These are phyloP conservation scores for Fusarium staphyleae DNA, from an alignment of 2,329 filamentous ascomycete genomes.

Conservation along the genomic window DNA sequence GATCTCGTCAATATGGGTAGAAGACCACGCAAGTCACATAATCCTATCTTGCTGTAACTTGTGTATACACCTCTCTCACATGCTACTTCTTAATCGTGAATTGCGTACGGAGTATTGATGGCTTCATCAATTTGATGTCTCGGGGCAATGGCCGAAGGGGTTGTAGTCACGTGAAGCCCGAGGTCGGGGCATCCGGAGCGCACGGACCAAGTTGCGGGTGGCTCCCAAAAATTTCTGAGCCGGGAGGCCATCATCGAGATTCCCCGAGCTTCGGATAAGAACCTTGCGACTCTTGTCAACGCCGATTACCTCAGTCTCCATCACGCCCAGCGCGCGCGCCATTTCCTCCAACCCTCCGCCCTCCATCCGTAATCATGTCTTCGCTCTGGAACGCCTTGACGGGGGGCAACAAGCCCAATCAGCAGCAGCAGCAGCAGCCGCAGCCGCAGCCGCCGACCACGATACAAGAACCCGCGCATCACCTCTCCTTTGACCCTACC, in stretches of 20 bases:
- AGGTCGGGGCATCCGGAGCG: slow-evolving; percentile 22
- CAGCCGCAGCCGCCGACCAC: slow-evolving; percentile 44
- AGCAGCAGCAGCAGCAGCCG: slow-evolving; percentile 53
- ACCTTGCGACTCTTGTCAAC: slow-evolving; percentile 36
- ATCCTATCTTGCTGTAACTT: too few relatives aligned
- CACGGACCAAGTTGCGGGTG: slow-evolving; percentile 39
- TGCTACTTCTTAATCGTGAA: too few relatives aligned
- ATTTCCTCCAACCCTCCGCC: slow-evolving; percentile 19
- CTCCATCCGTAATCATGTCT: slow-evolving; percentile 53
- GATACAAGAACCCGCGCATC: slow-evolving; percentile 58
- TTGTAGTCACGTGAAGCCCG: slow-evolving; percentile 28
- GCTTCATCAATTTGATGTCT: background rate
- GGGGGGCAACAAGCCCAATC: slow-evolving; percentile 60
- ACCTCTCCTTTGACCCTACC: slow-evolving; percentile 72
- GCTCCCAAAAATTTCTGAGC: slow-evolving; percentile 44
- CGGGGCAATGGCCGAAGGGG: slow-evolving; percentile 9
- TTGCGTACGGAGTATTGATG: too few relatives aligned
- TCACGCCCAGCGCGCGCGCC: slow-evolving; percentile 25
- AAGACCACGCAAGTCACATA: too few relatives aligned
- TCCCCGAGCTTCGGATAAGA: slow-evolving; percentile 38
- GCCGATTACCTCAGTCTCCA: slow-evolving; percentile 28
- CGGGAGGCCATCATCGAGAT: slow-evolving; percentile 33
- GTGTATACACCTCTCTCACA: too few relatives aligned
- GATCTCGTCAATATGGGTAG: too few relatives aligned
- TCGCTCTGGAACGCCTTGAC: slow-evolving; percentile 68